phyloP scores from a whole-genome alignment of 2,329 filamentous ascomycete genomes.

The Aspergillus sp. region DNA sequence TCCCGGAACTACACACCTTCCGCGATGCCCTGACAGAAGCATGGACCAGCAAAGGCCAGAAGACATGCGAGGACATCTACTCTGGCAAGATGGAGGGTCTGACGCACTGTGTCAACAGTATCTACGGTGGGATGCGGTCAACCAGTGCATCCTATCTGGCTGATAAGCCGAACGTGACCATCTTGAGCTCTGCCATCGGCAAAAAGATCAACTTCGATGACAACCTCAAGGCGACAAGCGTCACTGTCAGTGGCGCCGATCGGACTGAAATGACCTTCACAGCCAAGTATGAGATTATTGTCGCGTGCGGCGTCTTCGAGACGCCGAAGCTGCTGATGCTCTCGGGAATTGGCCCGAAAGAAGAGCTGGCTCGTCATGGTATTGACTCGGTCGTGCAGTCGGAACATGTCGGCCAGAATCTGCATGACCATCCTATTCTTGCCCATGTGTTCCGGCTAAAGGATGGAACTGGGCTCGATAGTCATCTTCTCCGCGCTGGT shows the following conservation, averaged over 20 bases:
- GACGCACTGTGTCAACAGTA: constrained; percentile 5
- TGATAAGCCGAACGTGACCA: neutral
- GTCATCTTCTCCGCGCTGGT: constrained; percentile 1
- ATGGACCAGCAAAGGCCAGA: constrained; percentile 1
- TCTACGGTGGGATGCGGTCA: neutral
- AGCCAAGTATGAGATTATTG: constrained; percentile 7
- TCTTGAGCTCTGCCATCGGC: neutral
- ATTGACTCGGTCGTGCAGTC: neutral
- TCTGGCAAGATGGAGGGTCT: constrained; percentile 1
- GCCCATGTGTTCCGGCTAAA: neutral
- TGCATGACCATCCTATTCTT: neutral
- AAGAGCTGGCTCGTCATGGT: neutral
- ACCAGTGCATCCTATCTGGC: neutral
- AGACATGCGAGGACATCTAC: neutral
- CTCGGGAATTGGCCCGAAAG: constrained; percentile 4
- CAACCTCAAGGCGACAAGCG: neutral
- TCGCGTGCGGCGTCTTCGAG: constrained; percentile 4
- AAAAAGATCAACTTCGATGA: constrained; percentile 1
- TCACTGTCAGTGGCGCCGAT: neutral
- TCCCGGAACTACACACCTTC: neutral
- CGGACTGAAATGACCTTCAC: neutral
- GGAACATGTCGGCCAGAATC: constrained; percentile 1
- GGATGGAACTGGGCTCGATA: neutral
- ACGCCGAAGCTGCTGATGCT: constrained; percentile 10
- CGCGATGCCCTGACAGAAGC: neutral